A percentile compares a stretch with the other conserved stretches of the same genome.
phyloP scores from a whole-genome alignment of 108 stramenopile genomes.

The Skeletonema marinoi region DNA sequence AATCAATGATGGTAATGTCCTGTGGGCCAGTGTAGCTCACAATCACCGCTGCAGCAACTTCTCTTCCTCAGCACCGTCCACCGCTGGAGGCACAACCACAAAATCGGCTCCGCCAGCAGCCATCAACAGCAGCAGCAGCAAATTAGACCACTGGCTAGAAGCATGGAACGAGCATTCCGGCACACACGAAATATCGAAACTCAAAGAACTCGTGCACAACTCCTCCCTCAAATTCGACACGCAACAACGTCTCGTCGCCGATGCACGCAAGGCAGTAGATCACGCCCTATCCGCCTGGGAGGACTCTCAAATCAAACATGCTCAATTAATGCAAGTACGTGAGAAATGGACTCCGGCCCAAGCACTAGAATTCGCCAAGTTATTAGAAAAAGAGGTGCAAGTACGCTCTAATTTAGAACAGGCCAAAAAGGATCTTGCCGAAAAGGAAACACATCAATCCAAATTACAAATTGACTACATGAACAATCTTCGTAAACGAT shows the following conservation, averaged over 20 bases:
- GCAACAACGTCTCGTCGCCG: slow-evolving; percentile 30
- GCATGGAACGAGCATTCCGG: slow-evolving; percentile 54
- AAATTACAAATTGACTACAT: slow-evolving; percentile 52
- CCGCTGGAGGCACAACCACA: no score
- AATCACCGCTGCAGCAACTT: no score
- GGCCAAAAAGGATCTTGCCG: slow-evolving; percentile 33
- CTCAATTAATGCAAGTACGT: slow-evolving; percentile 45
- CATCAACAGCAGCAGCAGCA: neutral
- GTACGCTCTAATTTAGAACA: slow-evolving; percentile 35
- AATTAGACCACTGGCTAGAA: neutral
- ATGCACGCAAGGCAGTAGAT: slow-evolving; percentile 40
- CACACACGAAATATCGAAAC: slow-evolving; percentile 41
- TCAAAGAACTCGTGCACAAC: slow-evolving; percentile 48
- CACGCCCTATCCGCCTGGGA: slow-evolving; percentile 40
- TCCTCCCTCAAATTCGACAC: slow-evolving; percentile 53
- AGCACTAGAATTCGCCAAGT: slow-evolving; percentile 56
- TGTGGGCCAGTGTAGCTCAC: no score
- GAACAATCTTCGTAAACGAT: slow-evolving; percentile 58
- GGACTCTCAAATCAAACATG: slow-evolving; percentile 39
- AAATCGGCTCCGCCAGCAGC: neutral
- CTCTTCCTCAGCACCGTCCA: no score
- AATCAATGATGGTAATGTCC: no score
- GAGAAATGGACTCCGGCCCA: slow-evolving; percentile 57
- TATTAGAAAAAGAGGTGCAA: slow-evolving; percentile 44
- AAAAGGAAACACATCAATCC: slow-evolving; percentile 30